These are phyloP conservation scores for Dactylellina parvicollis DNA, from an alignment of 2,329 filamentous ascomycete species.

Conservation along the genomic window DNA sequence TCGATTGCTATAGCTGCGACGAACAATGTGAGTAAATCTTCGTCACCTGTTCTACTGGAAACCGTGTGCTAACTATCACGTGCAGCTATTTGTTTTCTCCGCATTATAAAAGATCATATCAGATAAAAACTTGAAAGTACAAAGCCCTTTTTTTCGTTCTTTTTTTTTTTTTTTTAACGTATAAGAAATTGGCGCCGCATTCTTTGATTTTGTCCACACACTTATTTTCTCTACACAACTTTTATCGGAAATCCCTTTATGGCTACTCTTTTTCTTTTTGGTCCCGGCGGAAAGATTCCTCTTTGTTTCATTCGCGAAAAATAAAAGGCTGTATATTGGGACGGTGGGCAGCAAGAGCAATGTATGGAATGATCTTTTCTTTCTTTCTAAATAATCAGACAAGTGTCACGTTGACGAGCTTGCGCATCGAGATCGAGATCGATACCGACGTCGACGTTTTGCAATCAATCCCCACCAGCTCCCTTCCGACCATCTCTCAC, in stretches of 20 bases:
- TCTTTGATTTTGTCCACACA: constrained; percentile 38
- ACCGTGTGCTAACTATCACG: constrained; percentile 9
- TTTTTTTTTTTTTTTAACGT: constrained; percentile 5
- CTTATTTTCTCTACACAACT: not conserved
- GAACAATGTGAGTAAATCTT: constrained; percentile 94
- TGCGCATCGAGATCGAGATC: not conserved
- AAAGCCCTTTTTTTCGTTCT: constrained; percentile 16
- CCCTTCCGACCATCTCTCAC: not conserved
- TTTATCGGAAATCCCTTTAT: not conserved
- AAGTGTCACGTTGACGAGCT: not conserved
- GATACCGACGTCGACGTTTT: too few species aligned
- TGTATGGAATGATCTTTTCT: constrained; percentile 25
- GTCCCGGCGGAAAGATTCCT: constrained; percentile 23
- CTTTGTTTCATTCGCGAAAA: constrained; percentile 18
- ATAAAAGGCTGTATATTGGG: constrained; percentile 16
- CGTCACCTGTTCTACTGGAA: not conserved
- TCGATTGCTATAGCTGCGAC: constrained; percentile 99
- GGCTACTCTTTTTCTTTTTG: constrained; percentile 9
- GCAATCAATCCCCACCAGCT: not conserved
- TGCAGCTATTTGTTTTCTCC: constrained; percentile 79
- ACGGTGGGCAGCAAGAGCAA: constrained; percentile 4
- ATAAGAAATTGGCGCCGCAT: constrained; percentile 42
- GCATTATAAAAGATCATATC: constrained; percentile 70
- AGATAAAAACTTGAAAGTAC: constrained; percentile 28
- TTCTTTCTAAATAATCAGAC: not conserved